These are phyloP conservation scores for Leptosphaerulina australis DNA, from an alignment of 2,329 filamentous ascomycete genomes.

Conservation along the genomic window DNA sequence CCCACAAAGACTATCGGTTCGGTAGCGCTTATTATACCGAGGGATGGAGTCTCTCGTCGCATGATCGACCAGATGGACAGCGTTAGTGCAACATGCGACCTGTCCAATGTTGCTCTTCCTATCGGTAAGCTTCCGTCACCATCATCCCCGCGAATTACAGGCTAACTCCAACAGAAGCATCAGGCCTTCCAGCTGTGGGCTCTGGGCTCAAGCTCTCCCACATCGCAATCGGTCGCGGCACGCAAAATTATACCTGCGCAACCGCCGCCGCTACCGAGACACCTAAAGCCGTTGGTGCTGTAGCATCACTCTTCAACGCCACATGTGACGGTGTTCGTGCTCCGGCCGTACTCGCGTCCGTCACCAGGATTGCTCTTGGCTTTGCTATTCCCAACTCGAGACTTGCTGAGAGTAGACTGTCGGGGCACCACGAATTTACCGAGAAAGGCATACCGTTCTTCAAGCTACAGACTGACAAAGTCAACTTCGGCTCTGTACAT, in stretches of 20 bases:
- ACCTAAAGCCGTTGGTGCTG: constrained; percentile 72
- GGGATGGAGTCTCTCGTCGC: constrained; percentile 20
- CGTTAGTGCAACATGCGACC: constrained; percentile 36
- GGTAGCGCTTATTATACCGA: constrained; percentile 28
- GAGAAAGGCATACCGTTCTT: constrained; percentile 76
- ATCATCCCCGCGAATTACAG: neutral
- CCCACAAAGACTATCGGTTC: constrained; percentile 35
- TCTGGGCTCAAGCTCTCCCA: constrained; percentile 70
- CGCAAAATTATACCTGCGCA: constrained; percentile 91
- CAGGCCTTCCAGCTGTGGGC: constrained; percentile 65
- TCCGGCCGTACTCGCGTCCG: constrained; percentile 67
- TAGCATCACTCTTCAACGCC: constrained; percentile 86
- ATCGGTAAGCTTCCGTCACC: constrained; percentile 32
- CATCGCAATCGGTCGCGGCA: constrained; percentile 85
- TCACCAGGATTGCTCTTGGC: constrained; percentile 72
- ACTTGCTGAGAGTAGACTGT: constrained; percentile 64
- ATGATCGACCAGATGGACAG: constrained; percentile 29
- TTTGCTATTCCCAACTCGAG: constrained; percentile 60
- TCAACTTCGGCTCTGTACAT: constrained; percentile 64
- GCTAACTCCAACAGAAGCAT: constrained; percentile 54
- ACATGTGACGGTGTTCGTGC: constrained; percentile 76
- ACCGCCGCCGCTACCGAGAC: constrained; percentile 60
- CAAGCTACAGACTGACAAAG: constrained; percentile 67
- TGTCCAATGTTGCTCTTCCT: constrained; percentile 39
- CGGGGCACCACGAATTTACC: constrained; percentile 83